Conservation (phyloP, 345 rosid species). For the Raphanus raphanistrum region DNA sequence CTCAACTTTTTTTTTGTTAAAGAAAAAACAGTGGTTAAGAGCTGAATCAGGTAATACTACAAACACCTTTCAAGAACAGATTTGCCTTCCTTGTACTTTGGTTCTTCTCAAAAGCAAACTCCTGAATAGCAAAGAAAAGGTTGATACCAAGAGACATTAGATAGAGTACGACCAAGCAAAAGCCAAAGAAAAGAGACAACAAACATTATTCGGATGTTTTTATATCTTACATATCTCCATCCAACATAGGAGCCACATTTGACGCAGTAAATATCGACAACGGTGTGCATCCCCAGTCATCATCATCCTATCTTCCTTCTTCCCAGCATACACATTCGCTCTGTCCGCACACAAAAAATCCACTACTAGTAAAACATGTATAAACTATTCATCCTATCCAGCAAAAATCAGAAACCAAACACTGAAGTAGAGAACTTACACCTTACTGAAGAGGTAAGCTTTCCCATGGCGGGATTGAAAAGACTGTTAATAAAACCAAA, state of each 20-base stretch:
- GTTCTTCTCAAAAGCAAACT: conserved; percentile 57
- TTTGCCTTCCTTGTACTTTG: conserved; percentile 86
- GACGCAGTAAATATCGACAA: conserved; percentile 86
- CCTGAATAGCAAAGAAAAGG: conserved; percentile 40
- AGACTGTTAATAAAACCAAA: conserved; percentile 46
- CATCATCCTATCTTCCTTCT: conserved; percentile 84
- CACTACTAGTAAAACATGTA: not conserved
- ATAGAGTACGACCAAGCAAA: too few relatives aligned
- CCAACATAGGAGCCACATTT: conserved; percentile 81
- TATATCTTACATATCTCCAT: conserved; percentile 70
- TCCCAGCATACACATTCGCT: conserved; percentile 70
- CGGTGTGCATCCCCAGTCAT: conserved; percentile 85
- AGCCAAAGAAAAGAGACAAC: too few relatives aligned
- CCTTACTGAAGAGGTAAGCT: conserved; percentile 97
- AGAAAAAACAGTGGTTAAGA: not conserved
- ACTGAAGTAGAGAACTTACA: conserved; percentile 69
- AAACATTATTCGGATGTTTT: too few relatives aligned
- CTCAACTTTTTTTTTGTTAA: conserved; percentile 37
- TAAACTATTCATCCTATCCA: not conserved
- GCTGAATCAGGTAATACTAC: not conserved
- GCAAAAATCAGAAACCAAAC: not conserved
- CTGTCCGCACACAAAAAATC: conserved; percentile 37
- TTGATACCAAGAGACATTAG: not conserved
- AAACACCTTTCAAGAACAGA: conserved; percentile 73
- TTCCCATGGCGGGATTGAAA: conserved; percentile 91